A percentile compares a stretch with the other conserved stretches of the same genome.
Evolutionary conservation across 495 filamentous ascomycete species (phyloP).

Genomic region (Patellaria atrata): DNA sequence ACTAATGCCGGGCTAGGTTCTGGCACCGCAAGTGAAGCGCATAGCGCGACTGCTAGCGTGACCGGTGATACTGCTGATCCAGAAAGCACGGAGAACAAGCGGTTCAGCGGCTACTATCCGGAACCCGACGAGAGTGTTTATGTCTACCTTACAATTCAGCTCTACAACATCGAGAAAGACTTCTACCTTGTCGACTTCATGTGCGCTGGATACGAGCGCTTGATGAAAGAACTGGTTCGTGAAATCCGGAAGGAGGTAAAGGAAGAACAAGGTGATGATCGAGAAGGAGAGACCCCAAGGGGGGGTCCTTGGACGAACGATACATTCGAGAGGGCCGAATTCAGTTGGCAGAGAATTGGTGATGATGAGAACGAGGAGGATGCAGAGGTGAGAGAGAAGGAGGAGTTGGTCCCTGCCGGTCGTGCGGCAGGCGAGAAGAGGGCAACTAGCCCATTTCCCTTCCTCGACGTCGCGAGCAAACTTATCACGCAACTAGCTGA

Average conservation of each 20-base stretch:
- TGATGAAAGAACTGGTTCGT: conserved; percentile 30
- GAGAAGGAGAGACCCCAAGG: conserved; percentile 5
- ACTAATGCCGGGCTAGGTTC: too few relatives aligned
- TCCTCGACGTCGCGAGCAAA: conserved; percentile 57
- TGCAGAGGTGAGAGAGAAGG: conserved; percentile 21
- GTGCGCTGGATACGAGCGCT: conserved; percentile 90
- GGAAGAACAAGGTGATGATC: conserved; percentile 8
- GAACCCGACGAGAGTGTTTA: conserved; percentile 40
- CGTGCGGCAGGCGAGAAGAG: conserved; percentile 46
- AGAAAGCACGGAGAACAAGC: neutral
- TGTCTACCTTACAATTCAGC: conserved; percentile 89
- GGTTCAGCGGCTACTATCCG: conserved; percentile 4
- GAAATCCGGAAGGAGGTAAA: conserved; percentile 16
- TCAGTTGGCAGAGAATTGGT: conserved; percentile 16
- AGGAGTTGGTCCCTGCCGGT: conserved; percentile 27
- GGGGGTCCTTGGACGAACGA: too few relatives aligned
- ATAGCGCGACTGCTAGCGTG: too few relatives aligned
- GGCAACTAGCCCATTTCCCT: conserved; percentile 61
- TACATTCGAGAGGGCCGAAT: too few relatives aligned
- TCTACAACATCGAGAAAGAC: conserved; percentile 86
- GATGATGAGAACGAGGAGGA: conserved; percentile 23
- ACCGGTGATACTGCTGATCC: neutral
- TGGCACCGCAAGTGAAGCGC: too few relatives aligned
- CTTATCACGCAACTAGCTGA: conserved; percentile 66
- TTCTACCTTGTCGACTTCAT: conserved; percentile 98